phyloP scores from a whole-genome alignment of 805 yeast species.

The Metschnikowia arizonensis region DNA sequence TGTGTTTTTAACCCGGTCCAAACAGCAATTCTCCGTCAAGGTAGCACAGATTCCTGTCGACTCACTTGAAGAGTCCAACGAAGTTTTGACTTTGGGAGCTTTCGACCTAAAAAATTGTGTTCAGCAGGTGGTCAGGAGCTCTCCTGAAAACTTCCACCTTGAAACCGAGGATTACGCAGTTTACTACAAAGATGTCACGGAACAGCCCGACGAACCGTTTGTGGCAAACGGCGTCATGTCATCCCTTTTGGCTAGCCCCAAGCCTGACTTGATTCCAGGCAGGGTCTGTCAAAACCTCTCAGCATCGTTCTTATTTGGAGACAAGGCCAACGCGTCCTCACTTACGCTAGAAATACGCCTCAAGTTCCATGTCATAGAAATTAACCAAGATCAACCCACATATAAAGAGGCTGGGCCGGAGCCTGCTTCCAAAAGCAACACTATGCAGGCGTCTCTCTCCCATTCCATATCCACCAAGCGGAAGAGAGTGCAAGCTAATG shows the following conservation, averaged over 20 bases:
- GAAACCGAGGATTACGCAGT: conserved; percentile 41
- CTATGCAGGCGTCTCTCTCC: not conserved
- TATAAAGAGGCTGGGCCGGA: conserved; percentile 10
- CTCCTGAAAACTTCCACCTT: conserved; percentile 42
- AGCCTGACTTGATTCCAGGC: conserved; percentile 39
- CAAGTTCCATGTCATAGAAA: conserved; percentile 42
- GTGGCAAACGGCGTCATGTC: conserved; percentile 41
- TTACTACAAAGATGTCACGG: conserved; percentile 44
- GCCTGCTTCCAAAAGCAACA: not conserved
- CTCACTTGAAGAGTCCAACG: conserved; percentile 22
- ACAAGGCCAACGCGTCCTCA: conserved; percentile 32
- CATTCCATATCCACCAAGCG: conserved; percentile 8
- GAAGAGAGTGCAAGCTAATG: conserved; percentile 10
- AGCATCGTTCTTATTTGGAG: conserved; percentile 37
- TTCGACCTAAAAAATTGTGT: conserved; percentile 38
- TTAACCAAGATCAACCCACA: conserved; percentile 8
- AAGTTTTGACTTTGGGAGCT: conserved; percentile 38
- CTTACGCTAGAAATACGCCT: conserved; percentile 57
- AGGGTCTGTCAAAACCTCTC: conserved; percentile 58
- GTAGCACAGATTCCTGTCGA: conserved; percentile 33
- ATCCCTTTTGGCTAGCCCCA: conserved; percentile 24
- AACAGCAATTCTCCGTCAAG: conserved; percentile 31
- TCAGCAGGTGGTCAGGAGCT: conserved; percentile 34
- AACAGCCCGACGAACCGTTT: conserved; percentile 47
- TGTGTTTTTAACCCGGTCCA: conserved; percentile 40